Evolutionary conservation across 1,139 yeast genomes (phyloP).

Genomic region (Tardiomyces depauwii): DNA sequence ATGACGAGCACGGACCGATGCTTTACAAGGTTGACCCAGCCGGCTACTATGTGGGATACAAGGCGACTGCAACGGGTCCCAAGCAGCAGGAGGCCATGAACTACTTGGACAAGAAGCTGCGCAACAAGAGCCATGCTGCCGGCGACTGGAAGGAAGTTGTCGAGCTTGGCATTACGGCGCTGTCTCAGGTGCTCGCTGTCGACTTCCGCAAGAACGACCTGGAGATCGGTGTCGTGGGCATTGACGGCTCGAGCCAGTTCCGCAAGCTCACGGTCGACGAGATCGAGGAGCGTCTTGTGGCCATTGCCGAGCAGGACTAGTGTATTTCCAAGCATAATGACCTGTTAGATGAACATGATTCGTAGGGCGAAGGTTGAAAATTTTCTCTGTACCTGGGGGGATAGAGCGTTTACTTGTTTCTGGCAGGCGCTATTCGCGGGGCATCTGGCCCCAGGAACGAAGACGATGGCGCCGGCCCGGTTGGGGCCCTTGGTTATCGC

Average conservation of each 20-base stretch:
- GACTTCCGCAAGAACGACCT: conserved; percentile 90
- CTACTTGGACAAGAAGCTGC: conserved; percentile 81
- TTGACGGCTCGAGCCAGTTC: conserved; percentile 34
- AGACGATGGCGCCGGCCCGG: too few species aligned
- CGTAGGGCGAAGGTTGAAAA: too few species aligned
- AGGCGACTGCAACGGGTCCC: conserved; percentile 93
- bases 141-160: conserved; percentile 88
- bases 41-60: conserved; percentile 84
- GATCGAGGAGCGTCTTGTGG: conserved; percentile 84
- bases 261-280: conserved; percentile 68
- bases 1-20: conserved; percentile 84
- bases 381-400: too few species aligned
- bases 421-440: too few species aligned
- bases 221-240: conserved; percentile 83
- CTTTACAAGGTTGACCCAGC: conserved; percentile 95
- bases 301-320: conserved; percentile 93
- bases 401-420: too few species aligned
- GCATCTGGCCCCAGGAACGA: too few species aligned
- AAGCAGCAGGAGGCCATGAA: conserved; percentile 95
- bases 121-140: conserved; percentile 57
- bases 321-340: background rate
- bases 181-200: conserved; percentile 79
- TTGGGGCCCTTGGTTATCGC: too few species aligned
- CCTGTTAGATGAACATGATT: too few species aligned
- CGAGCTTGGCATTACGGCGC: conserved; percentile 77